Conservation (phyloP, 2,329 filamentous ascomycete species). For the Fusarium cyanostomum region DNA sequence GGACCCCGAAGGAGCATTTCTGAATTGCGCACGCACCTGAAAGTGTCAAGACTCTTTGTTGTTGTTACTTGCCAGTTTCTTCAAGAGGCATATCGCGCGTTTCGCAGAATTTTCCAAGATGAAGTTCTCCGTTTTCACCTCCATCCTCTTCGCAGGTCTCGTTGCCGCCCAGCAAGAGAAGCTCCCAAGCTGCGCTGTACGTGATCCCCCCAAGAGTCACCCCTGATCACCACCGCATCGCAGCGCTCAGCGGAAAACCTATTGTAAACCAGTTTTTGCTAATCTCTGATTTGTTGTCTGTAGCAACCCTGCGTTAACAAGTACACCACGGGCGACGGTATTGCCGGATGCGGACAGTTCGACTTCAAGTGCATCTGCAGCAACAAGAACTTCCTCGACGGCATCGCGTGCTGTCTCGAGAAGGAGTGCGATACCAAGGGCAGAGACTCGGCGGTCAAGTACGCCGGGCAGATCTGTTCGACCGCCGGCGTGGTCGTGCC, state of each 20-base stretch:
- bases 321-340: conserved; percentile 46
- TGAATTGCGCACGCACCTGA: conserved; percentile 6
- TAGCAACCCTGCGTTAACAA: conserved; percentile 48
- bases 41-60: neutral
- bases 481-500: conserved; percentile 49
- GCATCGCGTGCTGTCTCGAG: conserved; percentile 55
- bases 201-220: conserved; percentile 27
- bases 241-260: neutral
- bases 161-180: conserved; percentile 47
- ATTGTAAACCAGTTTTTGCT: conserved; percentile 4
- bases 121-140: conserved; percentile 47
- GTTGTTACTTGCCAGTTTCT: neutral
- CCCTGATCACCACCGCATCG: neutral
- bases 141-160: conserved; percentile 46
- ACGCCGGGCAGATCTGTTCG: conserved; percentile 52
- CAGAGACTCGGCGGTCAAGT: conserved; percentile 49
- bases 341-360: conserved; percentile 51
- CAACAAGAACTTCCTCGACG: conserved; percentile 52
- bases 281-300: neutral
- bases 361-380: conserved; percentile 55
- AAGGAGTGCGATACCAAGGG: conserved; percentile 47
- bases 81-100: neutral
- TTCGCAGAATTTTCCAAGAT: conserved; percentile 40
- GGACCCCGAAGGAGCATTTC: neutral
- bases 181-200: conserved; percentile 53